Base-by-base conservation (phyloP, 495 filamentous ascomycete genomes). In the Penicillium diatomitis region DNA sequence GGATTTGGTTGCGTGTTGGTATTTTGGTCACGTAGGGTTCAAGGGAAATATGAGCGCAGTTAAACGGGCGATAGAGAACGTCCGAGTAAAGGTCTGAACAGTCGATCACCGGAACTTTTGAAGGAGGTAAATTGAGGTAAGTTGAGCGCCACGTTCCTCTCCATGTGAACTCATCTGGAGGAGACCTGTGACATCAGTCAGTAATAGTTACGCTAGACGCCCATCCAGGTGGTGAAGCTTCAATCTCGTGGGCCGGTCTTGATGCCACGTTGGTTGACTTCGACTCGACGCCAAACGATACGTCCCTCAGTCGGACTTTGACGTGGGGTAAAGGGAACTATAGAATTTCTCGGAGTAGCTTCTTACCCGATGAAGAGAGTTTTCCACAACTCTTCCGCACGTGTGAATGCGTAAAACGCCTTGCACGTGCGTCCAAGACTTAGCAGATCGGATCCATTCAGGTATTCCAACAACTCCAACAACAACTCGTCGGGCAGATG, bases 311-410 rank as follows among this genome's bases (percentile, higher is more conserved):
- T 20, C 2, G 20, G 20, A 20, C 20, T 20, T 20, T 20, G 20
- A 20, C 20, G 20, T 20, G 20, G 20, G 20, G 2, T 20, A 20
- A 20, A 20, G 20, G 20, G 20, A 20, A 20, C 20, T 20, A 20
- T 20, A 0, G 35, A 32, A 35, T 34, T 20, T 20, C 20, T 20
- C 20, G 20, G 20, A 20, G 20, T 20, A 20, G 35, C 33, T 57
- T 77, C 88, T 78, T 85, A 98, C 92, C 81, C 75, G 53, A 95
- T 73, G 56, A 90, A 94, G 7, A 95, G 65, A 20, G 80, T 61
- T 68, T 92, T 92, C 92, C 92, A 98, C 29, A 97, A 63, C 51
- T 98, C 92, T 50, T 97, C 92, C 32, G 78, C 78, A 36, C 85
- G 74, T 38, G 85, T 85, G 63, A 90, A 92, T 6, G 90, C 92